Base-by-base conservation (phyloP, 306 rosid genomes). In the Sphenostylis stenocarpa region DNA sequence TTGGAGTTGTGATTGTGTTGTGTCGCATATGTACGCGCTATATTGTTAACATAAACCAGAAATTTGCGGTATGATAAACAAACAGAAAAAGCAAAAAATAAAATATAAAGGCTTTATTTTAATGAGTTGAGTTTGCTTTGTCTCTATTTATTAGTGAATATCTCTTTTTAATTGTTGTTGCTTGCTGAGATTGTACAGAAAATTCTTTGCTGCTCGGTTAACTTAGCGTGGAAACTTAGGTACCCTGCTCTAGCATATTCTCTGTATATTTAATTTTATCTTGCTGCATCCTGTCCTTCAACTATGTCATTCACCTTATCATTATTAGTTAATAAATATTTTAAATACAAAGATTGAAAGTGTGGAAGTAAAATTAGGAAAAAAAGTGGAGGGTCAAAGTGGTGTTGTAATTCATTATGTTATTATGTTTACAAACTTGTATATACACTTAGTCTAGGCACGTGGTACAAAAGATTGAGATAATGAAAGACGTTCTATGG, bases 121-220 rank as follows among this genome's bases (percentile, higher is more conserved):
- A 1, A 70, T 21, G 48, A n/a, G 24, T 52, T 21, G 28, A 7
- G 20, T 36, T 75, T 58, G 55, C n/a, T 57, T 16, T 26, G 38
- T 41, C 53, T 47, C 55, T 62, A 61, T 29, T 61, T 29, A 31
- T 61, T 13, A 10, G 23, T 20, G 17, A 78, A 33, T 78, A 21
- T 87, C 84, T 20, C 88, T 80, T 74, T 85, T 87, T 86, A 87
- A 17, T 81, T 83, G 92, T 93, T 93, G 44, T 86, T 90, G 52
- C 88, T 88, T 77, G 93, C 96, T 15, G 87, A 86, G 85, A 82
- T 90, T 76, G 23, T 29, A 14, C 23, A 84, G 84, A 72, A 88
- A 38, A 85, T 83, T 90, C 90, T 68, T 76, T 84, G 84, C 57
- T 80, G 60, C 70, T 31, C 52, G 55, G 57, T 70, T 52, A 34